Evolutionary conservation across 441 rosid genomes (phyloP).

Genomic region (Jatropha podagrica): DNA sequence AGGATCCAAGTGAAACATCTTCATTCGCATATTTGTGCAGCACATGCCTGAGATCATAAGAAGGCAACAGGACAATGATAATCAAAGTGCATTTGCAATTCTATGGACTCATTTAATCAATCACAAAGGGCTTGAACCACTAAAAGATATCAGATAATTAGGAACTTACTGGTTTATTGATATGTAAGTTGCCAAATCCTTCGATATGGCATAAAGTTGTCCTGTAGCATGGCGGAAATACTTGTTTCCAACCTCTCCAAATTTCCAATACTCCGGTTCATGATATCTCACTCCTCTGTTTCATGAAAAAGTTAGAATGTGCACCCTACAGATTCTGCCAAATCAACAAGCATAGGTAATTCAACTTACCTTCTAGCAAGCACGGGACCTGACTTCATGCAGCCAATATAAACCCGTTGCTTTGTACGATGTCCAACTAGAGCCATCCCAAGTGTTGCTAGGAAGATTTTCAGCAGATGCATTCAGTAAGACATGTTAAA

Average conservation of each 20-base stretch:
- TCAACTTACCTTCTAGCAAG: constrained; percentile 61
- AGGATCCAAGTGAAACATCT: constrained; percentile 84
- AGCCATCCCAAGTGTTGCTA: constrained; percentile 57
- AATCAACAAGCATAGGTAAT: neutral
- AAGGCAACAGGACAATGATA: neutral
- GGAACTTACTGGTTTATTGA: constrained; percentile 62
- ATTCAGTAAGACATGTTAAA: constrained; percentile 14
- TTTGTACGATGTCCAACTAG: constrained; percentile 48
- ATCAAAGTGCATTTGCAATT: neutral
- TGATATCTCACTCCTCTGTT: constrained; percentile 79
- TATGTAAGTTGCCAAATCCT: constrained; percentile 76
- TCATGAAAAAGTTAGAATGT: constrained; percentile 19
- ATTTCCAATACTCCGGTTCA: constrained; percentile 93
- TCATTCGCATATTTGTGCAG: constrained; percentile 84
- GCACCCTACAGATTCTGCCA: neutral
- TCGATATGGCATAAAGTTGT: constrained; percentile 79
- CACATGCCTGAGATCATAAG: constrained; percentile 45
- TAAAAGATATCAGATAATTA: neutral
- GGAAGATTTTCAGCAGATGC: constrained; percentile 8
- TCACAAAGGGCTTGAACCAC: constrained; percentile 1
- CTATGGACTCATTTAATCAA: neutral
- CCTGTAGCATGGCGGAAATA: constrained; percentile 93
- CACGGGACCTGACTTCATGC: constrained; percentile 95
- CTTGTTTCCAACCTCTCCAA: constrained; percentile 71
- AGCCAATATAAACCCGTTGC: constrained; percentile 66